These are phyloP conservation scores for Pugionium cornutum DNA, from an alignment of 345 rosid genomes.

Conservation along the genomic window DNA sequence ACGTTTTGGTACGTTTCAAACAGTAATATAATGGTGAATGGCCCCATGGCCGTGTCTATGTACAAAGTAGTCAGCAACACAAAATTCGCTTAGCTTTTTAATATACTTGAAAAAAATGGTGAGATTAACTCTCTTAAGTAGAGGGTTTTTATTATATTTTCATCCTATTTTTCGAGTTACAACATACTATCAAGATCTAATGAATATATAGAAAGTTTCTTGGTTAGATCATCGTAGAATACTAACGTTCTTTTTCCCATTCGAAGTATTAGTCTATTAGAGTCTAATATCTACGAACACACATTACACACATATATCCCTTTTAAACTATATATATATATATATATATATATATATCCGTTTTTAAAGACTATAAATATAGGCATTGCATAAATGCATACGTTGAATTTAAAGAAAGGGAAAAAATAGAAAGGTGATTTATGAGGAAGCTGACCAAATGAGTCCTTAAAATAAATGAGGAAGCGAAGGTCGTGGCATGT, in stretches of 20 bases:
- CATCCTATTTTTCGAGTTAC: neutral
- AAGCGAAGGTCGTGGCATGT: conserved; percentile 22
- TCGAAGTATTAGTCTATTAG: too few species aligned
- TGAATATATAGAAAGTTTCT: neutral
- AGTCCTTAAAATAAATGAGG: conserved; percentile 27
- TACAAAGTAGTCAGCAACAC: neutral
- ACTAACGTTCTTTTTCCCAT: neutral
- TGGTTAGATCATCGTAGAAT: neutral
- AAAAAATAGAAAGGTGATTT: conserved; percentile 20
- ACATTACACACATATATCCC: neutral
- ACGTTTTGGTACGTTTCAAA: conserved; percentile 4
- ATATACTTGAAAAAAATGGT: neutral
- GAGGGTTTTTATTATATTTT: neutral
- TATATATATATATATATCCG: neutral
- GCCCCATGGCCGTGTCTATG: neutral
- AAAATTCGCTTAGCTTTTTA: too few species aligned
- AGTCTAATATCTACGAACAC: neutral
- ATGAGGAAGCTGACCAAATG: conserved; percentile 34
- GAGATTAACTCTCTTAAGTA: neutral
- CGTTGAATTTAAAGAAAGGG: neutral
- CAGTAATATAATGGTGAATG: neutral
- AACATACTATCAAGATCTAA: neutral
- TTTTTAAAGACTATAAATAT: conserved; percentile 1
- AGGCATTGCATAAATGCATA: conserved; percentile 22
- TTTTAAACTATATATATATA: neutral